Percentiles rank a stretch among this genome's conserved stretches.
Evolutionary conservation across 2,329 filamentous ascomycete genomes (phyloP).

Genomic region (Trichoderma harzianum): DNA sequence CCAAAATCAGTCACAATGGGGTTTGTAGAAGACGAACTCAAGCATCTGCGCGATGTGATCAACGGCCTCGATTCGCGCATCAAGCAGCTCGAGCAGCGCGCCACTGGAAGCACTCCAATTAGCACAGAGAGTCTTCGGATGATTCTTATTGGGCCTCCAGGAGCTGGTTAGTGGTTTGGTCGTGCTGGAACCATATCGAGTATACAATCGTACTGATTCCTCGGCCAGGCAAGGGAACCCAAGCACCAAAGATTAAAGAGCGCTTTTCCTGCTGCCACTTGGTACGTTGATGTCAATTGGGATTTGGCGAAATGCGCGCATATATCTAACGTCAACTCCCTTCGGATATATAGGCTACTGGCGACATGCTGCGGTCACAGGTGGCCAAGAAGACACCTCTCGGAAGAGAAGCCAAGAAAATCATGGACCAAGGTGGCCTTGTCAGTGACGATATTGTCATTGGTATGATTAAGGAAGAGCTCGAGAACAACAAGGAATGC

Average conservation of each 20-base stretch:
- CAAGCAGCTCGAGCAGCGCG: constrained; percentile 74
- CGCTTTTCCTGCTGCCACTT: constrained; percentile 96
- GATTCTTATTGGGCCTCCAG: constrained; percentile 95
- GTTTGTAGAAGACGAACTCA: constrained; percentile 79
- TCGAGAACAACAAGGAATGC: constrained; percentile 92
- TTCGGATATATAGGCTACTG: constrained; percentile 68
- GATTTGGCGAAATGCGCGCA: not conserved
- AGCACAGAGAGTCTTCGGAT: constrained; percentile 72
- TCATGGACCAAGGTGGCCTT: constrained; percentile 97
- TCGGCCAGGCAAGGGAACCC: constrained; percentile 92
- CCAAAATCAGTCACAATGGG: constrained; percentile 58
- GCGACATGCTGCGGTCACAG: constrained; percentile 98
- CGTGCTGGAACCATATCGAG: not conserved
- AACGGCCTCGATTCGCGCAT: constrained; percentile 81
- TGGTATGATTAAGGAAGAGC: constrained; percentile 98
- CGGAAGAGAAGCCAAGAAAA: constrained; percentile 97
- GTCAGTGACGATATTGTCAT: constrained; percentile 99
- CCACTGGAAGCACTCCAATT: constrained; percentile 53
- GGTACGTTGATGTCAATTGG: constrained; percentile 55
- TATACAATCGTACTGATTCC: constrained; percentile 7
- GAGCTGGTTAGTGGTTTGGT: constrained; percentile 69
- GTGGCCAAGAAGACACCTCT: constrained; percentile 96
- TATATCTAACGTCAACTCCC: not conserved
- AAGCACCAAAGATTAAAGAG: constrained; percentile 97
- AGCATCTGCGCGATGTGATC: constrained; percentile 81